These are phyloP conservation scores for Leccinum pallidistipes DNA, from an alignment of 1,284 basidiomycete genomes.

Conservation along the genomic window DNA sequence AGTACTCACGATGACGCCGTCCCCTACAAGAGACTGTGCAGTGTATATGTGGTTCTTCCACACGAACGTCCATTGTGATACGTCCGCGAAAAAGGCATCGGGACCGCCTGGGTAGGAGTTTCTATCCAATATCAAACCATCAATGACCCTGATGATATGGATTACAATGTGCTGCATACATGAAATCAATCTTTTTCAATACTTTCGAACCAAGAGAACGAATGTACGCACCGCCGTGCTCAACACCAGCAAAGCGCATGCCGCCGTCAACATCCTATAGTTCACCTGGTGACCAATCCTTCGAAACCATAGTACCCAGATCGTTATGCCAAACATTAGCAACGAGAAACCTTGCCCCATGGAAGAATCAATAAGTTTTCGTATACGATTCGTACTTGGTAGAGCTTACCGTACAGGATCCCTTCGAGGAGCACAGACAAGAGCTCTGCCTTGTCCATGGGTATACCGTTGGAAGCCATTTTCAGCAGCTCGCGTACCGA, in stretches of 20 bases:
- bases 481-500: neutral
- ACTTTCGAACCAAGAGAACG: too few relatives aligned
- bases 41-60: conserved; percentile 32
- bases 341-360: conserved; percentile 18
- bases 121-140: conserved; percentile 12
- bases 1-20: conserved; percentile 34
- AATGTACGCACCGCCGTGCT: conserved; percentile 17
- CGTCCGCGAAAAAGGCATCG: conserved; percentile 19
- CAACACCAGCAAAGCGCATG: conserved; percentile 15
- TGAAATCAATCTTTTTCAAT: neutral
- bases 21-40: conserved; percentile 36
- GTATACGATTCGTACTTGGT: too few relatives aligned
- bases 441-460: neutral
- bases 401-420: neutral
- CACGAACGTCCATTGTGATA: conserved; percentile 32
- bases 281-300: conserved; percentile 6
- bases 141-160: conserved; percentile 19
- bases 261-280: conserved; percentile 10
- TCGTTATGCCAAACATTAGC: conserved; percentile 20
- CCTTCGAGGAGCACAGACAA: neutral
- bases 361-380: neutral
- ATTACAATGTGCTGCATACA: conserved; percentile 23
- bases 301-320: conserved; percentile 14
- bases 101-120: conserved; percentile 5
- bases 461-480: neutral